Conservation (phyloP, 805 yeast species). For the Tetrapisispora namnaoensis region DNA sequence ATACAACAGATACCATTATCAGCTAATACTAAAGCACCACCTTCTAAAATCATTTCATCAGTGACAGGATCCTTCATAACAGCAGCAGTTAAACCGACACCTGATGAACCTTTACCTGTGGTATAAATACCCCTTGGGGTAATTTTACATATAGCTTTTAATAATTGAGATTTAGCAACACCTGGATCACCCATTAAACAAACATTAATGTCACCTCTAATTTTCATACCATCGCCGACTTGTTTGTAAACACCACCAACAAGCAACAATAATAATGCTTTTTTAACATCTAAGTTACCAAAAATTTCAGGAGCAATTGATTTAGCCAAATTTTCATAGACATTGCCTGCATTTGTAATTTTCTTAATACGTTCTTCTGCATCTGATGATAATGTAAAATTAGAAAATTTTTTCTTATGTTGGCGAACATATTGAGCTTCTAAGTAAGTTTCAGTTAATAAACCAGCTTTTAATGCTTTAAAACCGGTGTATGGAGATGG, state of each 20-base stretch:
- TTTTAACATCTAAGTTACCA: constrained; percentile 90
- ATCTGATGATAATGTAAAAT: constrained; percentile 47
- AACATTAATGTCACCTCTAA: constrained; percentile 93
- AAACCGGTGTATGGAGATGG: constrained; percentile 96
- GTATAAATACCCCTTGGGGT: constrained; percentile 97
- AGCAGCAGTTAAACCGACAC: constrained; percentile 97
- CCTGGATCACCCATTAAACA: constrained; percentile 99
- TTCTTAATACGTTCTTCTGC: constrained; percentile 45
- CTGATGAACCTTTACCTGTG: constrained; percentile 97
- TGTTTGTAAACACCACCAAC: constrained; percentile 95
- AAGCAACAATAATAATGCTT: constrained; percentile 70
- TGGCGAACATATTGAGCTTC: constrained; percentile 81
- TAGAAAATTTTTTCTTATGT: constrained; percentile 80
- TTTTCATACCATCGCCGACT: constrained; percentile 92
- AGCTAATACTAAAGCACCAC: constrained; percentile 94
- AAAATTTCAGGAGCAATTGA: constrained; percentile 97
- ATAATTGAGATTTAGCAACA: constrained; percentile 94
- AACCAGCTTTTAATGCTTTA: constrained; percentile 84
- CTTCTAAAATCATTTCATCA: constrained; percentile 96
- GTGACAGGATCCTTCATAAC: constrained; percentile 99
- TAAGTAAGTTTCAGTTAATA: constrained; percentile 85
- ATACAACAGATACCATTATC: constrained; percentile 98
- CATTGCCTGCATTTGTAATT: constrained; percentile 52
- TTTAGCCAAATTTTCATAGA: constrained; percentile 68
- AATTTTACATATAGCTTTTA: constrained; percentile 81